Percentiles rank a stretch among this genome's conserved stretches.
phyloP scores from a whole-genome alignment of 148 eudicot genomes.

The Pharnaceum exiguum region DNA sequence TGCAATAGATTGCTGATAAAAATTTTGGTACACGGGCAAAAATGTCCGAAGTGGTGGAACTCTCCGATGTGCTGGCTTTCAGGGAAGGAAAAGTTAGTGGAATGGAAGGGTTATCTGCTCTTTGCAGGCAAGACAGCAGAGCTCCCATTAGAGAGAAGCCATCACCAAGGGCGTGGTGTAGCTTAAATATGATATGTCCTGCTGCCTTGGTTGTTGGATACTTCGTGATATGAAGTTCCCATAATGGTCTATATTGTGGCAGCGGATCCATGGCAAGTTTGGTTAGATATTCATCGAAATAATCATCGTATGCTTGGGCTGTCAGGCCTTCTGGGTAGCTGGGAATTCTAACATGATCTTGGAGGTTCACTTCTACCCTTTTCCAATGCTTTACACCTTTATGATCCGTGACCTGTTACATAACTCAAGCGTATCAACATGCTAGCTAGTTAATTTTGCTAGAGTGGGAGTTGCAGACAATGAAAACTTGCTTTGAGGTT shows the following conservation, averaged over 20 bases:
- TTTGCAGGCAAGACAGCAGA: conserved; percentile 70
- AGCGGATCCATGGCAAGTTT: conserved; percentile 45
- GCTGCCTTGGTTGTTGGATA: conserved; percentile 68
- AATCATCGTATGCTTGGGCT: conserved; percentile 35
- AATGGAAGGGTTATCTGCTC: conserved; percentile 65
- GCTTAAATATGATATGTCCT: conserved; percentile 59
- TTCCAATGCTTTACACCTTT: conserved; percentile 66
- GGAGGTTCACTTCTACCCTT: conserved; percentile 52
- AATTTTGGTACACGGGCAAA: conserved; percentile 21
- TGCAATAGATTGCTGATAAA: conserved; percentile 32
- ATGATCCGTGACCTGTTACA: conserved; percentile 46
- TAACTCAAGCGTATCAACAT: neutral
- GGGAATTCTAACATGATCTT: conserved; percentile 58
- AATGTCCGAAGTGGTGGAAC: neutral
- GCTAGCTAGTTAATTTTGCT: no score
- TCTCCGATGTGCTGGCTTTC: conserved; percentile 9
- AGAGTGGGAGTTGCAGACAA: no score
- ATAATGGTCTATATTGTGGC: conserved; percentile 61
- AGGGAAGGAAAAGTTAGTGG: conserved; percentile 59
- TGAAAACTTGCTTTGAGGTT: neutral
- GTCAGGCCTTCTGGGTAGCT: conserved; percentile 33
- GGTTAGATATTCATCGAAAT: conserved; percentile 48
- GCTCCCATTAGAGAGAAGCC: conserved; percentile 91
- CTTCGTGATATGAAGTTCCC: conserved; percentile 66
- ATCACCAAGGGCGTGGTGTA: conserved; percentile 83